Base-by-base conservation (phyloP, 1,139 yeast species). In the Pichia sp. region DNA sequence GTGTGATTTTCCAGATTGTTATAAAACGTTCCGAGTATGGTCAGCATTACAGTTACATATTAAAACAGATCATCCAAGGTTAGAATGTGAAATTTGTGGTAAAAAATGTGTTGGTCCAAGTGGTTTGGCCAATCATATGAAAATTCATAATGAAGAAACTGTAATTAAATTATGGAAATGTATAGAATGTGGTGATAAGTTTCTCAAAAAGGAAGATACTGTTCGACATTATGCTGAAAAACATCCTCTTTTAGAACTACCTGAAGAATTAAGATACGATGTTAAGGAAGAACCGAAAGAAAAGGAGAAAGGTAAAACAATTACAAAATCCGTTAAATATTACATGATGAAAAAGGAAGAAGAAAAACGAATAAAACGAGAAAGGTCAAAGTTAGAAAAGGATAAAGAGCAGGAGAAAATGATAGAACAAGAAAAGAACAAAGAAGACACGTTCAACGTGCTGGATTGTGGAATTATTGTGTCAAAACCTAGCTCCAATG, bases 51-150 rank as follows among this genome's bases (percentile, higher is more conserved):
- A 81, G 53, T 60, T 72, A 9, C 97, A 89, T 60, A 66, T 77
- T 39, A 82, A 79, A 50, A 71, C 76, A 1, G 80, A 73, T 27
- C 96, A 88, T 61, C 89, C 91, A 10, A 77, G 78, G 55, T 54
- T 81, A 28, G 69, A 69, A 37, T 87, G 96, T 63, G 52, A 64
- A 1, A 53, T 75, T 1, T 88, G 96, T 66, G 79, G 78, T 13
- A 81, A 78, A 56, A 77, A 74, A 5, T 83, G 91, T 66, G 80
- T 83, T 11, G 95, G 94, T 16, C 76, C 73, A 32, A 68, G 69
- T 31, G 93, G 89, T 48, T 63, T 86, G 41, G 65, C 70, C 23
- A 76, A 82, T 64, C 96, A 88, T 57, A 78, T 82, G 85, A 61
- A 69, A 35, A 76, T 83, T 41, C 82, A 78, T 53, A 71, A 68